Percentiles rank a stretch among this genome's conserved stretches.
Conservation (phyloP, 495 filamentous ascomycete genomes). For the Lophiotrema nucula region DNA sequence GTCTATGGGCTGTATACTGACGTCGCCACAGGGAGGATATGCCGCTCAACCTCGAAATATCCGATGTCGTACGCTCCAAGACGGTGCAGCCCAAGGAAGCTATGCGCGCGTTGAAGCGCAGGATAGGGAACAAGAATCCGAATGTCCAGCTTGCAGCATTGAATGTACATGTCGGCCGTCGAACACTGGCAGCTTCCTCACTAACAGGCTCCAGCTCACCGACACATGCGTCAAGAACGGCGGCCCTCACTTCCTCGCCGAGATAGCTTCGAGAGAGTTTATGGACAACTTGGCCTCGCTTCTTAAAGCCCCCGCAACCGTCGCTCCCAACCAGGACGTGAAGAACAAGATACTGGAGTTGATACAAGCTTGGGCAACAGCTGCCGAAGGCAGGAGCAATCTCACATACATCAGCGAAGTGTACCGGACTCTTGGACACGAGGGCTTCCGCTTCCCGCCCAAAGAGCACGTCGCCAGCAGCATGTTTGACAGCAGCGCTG, state of each 20-base stretch:
- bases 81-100: slow-evolving; percentile 95
- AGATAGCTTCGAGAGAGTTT: slow-evolving; percentile 95
- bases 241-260: slow-evolving; percentile 89
- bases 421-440: slow-evolving; percentile 74
- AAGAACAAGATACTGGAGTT: slow-evolving; percentile 87
- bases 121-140: slow-evolving; percentile 93
- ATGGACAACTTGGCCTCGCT: slow-evolving; percentile 95
- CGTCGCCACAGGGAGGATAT: slow-evolving; percentile 79
- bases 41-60: slow-evolving; percentile 93
- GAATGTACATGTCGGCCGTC: slow-evolving; percentile 57
- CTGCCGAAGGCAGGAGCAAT: slow-evolving; percentile 80
- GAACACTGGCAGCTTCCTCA: slow-evolving; percentile 1
- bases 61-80: slow-evolving; percentile 92
- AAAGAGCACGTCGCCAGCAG: slow-evolving; percentile 81
- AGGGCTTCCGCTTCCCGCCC: slow-evolving; percentile 88
- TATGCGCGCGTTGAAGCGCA: slow-evolving; percentile 90
- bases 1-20: slow-evolving; percentile 12
- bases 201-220: slow-evolving; percentile 61
- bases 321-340: slow-evolving; percentile 78
- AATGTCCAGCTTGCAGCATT: slow-evolving; percentile 92
- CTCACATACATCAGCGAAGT: slow-evolving; percentile 83
- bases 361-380: slow-evolving; percentile 90
- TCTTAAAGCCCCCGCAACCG: slow-evolving; percentile 72
- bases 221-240: slow-evolving; percentile 99
- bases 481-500: slow-evolving; percentile 95